A percentile compares a stretch with the other conserved stretches of the same genome.
Conservation (phyloP, 139 green algal species). For the Chlamydomonas asymmetrica region DNA sequence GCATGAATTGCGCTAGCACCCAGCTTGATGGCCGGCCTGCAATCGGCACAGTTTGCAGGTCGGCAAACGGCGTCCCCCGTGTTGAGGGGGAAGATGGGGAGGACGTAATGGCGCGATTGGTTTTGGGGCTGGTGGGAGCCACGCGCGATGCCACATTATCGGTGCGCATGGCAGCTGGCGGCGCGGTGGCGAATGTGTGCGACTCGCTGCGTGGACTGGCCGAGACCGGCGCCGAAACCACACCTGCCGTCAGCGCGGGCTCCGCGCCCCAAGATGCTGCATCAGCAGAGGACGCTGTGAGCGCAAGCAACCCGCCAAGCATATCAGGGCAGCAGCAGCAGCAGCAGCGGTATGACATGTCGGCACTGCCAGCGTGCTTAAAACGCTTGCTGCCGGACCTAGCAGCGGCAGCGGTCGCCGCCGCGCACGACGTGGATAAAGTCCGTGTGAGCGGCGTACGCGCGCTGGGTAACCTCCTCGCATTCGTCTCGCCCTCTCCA, state of each 20-base stretch:
- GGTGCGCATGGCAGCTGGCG: conserved; percentile 51
- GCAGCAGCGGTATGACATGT: neutral
- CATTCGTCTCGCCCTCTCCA: conserved; percentile 15
- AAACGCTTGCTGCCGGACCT: conserved; percentile 31
- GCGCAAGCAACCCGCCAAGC: neutral
- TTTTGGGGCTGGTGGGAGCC: neutral
- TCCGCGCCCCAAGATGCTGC: too few relatives aligned
- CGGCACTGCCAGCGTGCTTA: neutral
- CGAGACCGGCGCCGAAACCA: too few relatives aligned
- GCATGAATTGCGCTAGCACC: too few relatives aligned
- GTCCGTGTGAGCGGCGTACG: conserved; percentile 58
- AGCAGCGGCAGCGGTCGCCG: conserved; percentile 33
- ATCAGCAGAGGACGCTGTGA: neutral
- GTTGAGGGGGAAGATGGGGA: too few relatives aligned
- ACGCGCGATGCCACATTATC: conserved; percentile 38
- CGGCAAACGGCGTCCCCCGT: neutral
- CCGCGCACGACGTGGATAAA: conserved; percentile 62
- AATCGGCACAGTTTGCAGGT: neutral
- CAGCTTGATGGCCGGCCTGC: too few relatives aligned
- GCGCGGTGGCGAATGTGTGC: conserved; percentile 57
- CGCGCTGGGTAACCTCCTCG: conserved; percentile 55
- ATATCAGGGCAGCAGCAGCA: conserved; percentile 3
- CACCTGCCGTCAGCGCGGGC: neutral
- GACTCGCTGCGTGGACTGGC: conserved; percentile 24
- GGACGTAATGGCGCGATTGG: neutral